Evolutionary conservation across 177 flowering plant species (phyloP).

Genomic region (Vitis hybrid): DNA sequence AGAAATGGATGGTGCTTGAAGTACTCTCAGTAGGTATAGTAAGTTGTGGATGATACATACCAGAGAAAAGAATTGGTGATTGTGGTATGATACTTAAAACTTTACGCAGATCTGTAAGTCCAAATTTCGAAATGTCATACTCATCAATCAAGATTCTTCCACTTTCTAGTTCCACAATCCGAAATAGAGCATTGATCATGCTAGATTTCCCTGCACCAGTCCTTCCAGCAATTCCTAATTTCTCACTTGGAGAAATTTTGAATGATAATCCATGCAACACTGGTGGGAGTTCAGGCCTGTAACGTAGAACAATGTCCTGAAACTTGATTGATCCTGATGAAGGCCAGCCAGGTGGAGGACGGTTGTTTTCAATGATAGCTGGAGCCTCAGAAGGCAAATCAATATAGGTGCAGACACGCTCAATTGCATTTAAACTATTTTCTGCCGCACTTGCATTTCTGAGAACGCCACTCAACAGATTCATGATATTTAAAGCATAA

Average conservation of each 20-base stretch:
- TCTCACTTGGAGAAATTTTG: constrained; percentile 37
- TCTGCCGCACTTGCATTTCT: constrained; percentile 53
- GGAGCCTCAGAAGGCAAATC: constrained; percentile 52
- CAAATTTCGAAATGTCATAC: constrained; percentile 38
- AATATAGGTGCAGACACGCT: constrained; percentile 47
- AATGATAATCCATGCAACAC: constrained; percentile 51
- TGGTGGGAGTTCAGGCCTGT: constrained; percentile 53
- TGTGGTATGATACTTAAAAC: constrained; percentile 51
- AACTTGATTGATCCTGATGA: constrained; percentile 42
- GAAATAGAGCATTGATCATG: constrained; percentile 53
- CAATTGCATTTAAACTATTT: constrained; percentile 49
- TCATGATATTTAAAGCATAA: constrained; percentile 45
- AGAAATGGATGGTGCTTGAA: neutral
- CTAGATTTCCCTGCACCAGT: constrained; percentile 60
- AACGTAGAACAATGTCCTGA: constrained; percentile 45
- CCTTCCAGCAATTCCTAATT: constrained; percentile 54
- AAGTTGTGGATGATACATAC: constrained; percentile 13
- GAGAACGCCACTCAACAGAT: constrained; percentile 39
- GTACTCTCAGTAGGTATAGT: neutral
- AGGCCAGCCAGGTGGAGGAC: constrained; percentile 53
- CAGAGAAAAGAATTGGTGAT: constrained; percentile 56
- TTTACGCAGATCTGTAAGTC: constrained; percentile 39
- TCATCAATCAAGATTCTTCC: constrained; percentile 47
- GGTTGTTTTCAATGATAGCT: constrained; percentile 31
- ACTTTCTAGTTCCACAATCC: constrained; percentile 44